phyloP scores from a whole-genome alignment of 306 rosid species.

The Sicyos edulis region DNA sequence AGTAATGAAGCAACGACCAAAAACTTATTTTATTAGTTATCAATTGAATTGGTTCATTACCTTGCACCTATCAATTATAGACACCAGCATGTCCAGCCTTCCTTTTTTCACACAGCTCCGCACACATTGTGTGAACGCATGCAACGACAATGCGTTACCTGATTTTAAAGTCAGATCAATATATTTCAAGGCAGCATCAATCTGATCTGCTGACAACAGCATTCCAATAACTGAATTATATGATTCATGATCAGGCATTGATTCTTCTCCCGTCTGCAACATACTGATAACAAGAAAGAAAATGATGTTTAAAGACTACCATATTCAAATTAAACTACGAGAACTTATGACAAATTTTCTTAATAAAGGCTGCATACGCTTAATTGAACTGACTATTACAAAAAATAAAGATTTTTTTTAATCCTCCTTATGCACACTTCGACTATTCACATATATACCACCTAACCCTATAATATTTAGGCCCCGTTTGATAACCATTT shows the following conservation, averaged over 20 bases:
- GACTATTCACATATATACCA: no score
- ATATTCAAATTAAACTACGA: background rate
- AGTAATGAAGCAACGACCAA: constrained; percentile 25
- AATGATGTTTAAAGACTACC: constrained; percentile 6
- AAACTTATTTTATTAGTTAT: constrained; percentile 1
- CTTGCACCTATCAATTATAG: constrained; percentile 80
- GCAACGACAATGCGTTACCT: constrained; percentile 50
- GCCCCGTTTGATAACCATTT: no score
- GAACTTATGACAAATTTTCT: background rate
- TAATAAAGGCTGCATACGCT: background rate
- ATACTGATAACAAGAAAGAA: constrained; percentile 46
- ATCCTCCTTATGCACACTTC: no score
- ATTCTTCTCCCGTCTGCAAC: constrained; percentile 63
- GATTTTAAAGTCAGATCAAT: constrained; percentile 65
- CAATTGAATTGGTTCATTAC: constrained; percentile 36
- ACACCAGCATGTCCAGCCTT: constrained; percentile 66
- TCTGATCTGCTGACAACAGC: constrained; percentile 46
- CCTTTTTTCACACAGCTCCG: constrained; percentile 44
- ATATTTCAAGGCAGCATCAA: constrained; percentile 66
- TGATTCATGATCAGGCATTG: constrained; percentile 76
- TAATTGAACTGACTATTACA: background rate
- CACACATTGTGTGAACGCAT: constrained; percentile 53
- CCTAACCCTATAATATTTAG: no score
- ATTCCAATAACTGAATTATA: constrained; percentile 63
- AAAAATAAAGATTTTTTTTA: no score